Evolutionary conservation across 805 yeast species (phyloP), one percentile per base, ranked within the genome.

Genomic region (Candida khao-thaluensis): DNA sequence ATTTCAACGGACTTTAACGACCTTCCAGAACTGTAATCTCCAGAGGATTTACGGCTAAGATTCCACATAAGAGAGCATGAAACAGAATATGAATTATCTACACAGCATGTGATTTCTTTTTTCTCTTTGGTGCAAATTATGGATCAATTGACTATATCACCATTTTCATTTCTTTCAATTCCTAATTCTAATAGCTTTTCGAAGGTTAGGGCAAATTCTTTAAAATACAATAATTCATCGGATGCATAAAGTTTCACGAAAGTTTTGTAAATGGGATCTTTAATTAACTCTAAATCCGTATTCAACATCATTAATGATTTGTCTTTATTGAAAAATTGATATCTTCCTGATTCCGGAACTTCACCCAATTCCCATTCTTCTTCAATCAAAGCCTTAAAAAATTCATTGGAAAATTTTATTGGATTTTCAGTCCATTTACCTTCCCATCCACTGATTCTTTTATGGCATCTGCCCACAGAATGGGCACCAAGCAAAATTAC

Each of bases 371-470:
- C 48, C 56, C 85, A 64, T 26, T 71, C 41, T 74, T 69, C 60
- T 66, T 76, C 64, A 9, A 53, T 11, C 6, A 58, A 40, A 3
- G 44, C 49, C 30, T 50, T 56, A 44, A 64, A 87, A 59, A 85
- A 87, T 29, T 85, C 86, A 65, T 87, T 88, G 37, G 81, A 71
- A 58, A 88, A 83, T 47, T 69, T 61, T 21, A 83, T 85, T 40
- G 93, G 87, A 27, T 84, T 77, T 40, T 82, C 83, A 26, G 91
- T 90, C 95, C 95, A 87, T 45, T 91, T 89, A 10, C 95, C 95
- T 48, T 85, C 93, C 66, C 72, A 88, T 2, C 95, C 95, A 16
- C 88, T 77, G 44, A 80, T 76, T 47, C 72, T 58, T 41, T 77
- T 69, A 58, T 86, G 95, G 50, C 93, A 83, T 41, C 86, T 73